Evolutionary conservation across 2,329 filamentous ascomycete species (phyloP).

Genomic region (Botrytis porri): DNA sequence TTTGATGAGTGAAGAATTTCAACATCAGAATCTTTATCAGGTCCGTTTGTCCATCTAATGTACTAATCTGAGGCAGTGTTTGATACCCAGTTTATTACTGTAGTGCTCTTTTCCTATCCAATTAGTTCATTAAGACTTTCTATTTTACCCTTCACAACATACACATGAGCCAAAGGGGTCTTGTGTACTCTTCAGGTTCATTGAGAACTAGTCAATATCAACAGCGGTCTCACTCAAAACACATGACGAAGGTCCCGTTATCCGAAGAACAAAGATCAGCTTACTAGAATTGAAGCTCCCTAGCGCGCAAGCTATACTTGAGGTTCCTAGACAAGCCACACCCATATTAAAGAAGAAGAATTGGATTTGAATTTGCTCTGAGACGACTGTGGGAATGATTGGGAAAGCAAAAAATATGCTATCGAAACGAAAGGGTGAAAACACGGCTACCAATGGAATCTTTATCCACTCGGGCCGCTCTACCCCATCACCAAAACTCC

Average conservation of each 20-base stretch:
- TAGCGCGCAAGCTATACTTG: background rate
- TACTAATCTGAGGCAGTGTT: too few relatives aligned
- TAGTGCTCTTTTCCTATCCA: background rate
- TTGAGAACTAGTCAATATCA: background rate
- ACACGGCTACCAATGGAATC: background rate
- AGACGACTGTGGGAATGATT: background rate
- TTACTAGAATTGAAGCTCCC: background rate
- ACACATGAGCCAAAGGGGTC: fast-evolving
- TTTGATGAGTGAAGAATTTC: background rate
- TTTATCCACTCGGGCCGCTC: background rate
- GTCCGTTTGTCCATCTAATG: background rate
- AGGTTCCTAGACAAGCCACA: background rate
- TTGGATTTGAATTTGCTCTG: fast-evolving
- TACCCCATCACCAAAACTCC: background rate
- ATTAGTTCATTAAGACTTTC: background rate
- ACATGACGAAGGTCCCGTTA: background rate
- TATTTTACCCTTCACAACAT: background rate
- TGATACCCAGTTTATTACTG: too few relatives aligned
- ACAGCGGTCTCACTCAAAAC: too few relatives aligned
- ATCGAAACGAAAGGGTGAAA: background rate
- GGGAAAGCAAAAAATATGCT: background rate
- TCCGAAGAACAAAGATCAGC: background rate
- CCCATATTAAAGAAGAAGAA: background rate
- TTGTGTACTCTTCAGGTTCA: too few relatives aligned
- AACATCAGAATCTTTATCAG: too few relatives aligned